A percentile compares a stretch with the other conserved stretches of the same genome.
Evolutionary conservation across 129 eudicot species (phyloP).

Genomic region (Scalesia atractyloides): DNA sequence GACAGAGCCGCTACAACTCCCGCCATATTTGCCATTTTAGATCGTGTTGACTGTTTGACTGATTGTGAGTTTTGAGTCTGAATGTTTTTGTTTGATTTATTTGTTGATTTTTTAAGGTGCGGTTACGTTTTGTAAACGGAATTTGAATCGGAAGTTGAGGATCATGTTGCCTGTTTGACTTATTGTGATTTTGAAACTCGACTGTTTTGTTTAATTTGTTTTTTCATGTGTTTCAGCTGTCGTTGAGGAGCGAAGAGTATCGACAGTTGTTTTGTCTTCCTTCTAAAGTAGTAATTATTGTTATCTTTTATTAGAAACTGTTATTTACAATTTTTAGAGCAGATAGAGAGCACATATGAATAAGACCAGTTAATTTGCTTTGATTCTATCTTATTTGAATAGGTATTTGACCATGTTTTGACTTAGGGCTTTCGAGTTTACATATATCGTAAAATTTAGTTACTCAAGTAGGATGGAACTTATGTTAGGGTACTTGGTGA

Average conservation of each 20-base stretch:
- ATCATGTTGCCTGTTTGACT: slow-evolving; percentile 9
- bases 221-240: too few species aligned
- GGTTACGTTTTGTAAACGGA: not conserved
- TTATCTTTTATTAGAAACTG: too few species aligned
- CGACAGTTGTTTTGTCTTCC: too few species aligned
- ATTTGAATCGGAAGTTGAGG: slow-evolving; percentile 10
- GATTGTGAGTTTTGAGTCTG: not conserved
- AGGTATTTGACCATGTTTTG: too few species aligned
- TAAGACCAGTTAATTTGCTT: too few species aligned
- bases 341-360: too few species aligned
- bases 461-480: slow-evolving; percentile 14
- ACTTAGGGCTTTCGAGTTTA: not conserved
- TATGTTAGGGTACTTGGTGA: slow-evolving; percentile 13
- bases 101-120: slow-evolving; percentile 36
- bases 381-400: too few species aligned
- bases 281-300: too few species aligned
- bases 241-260: too few species aligned
- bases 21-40: not conserved
- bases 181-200: not conserved
- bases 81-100: not conserved
- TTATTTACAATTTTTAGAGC: too few species aligned
- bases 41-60: slow-evolving; percentile 11
- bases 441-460: not conserved
- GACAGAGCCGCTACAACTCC: too few species aligned
- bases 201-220: slow-evolving; percentile 5